phyloP scores from a whole-genome alignment of 179 eudicot species.

The Gypsophila paniculata region DNA sequence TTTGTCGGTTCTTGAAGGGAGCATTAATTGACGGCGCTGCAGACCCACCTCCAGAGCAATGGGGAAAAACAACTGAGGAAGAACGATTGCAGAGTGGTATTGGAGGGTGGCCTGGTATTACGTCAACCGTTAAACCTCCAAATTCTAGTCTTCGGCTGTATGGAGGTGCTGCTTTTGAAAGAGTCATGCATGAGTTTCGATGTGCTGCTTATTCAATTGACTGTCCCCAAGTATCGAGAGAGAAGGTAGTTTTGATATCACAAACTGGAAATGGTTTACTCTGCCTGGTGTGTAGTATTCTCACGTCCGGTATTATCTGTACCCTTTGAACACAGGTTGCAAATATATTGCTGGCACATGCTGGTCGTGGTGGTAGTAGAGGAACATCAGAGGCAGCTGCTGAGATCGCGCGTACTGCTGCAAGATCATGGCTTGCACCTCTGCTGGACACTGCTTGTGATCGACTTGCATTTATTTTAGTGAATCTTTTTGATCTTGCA shows the following conservation, averaged over 20 bases:
- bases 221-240: constrained; percentile 91
- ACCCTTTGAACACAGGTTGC: constrained; percentile 58
- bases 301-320: constrained; percentile 7
- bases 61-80: constrained; percentile 94
- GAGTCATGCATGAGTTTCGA: constrained; percentile 94
- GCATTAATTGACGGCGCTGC: constrained; percentile 93
- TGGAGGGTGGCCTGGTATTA: constrained; percentile 96
- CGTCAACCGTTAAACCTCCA: constrained; percentile 67
- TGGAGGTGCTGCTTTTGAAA: constrained; percentile 98
- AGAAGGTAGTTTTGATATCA: constrained; percentile 50
- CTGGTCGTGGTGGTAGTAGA: constrained; percentile 87
- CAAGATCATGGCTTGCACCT: constrained; percentile 88
- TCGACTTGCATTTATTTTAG: constrained; percentile 79
- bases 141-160: constrained; percentile 81
- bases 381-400: constrained; percentile 94
- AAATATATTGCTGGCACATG: constrained; percentile 94
- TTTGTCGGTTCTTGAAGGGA: constrained; percentile 44
- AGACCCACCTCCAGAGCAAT: constrained; percentile 93
- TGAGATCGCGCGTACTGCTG: constrained; percentile 98
- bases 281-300: constrained; percentile 11
- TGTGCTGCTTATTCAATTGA: constrained; percentile 94
- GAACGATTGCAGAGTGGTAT: constrained; percentile 81
- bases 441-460: constrained; percentile 95
- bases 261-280: background rate
- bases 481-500: constrained; percentile 81